A percentile compares a stretch with the other conserved stretches of the same genome.
Evolutionary conservation across 208 protist species (phyloP).

Genomic region (Crithidia fasciculata): DNA sequence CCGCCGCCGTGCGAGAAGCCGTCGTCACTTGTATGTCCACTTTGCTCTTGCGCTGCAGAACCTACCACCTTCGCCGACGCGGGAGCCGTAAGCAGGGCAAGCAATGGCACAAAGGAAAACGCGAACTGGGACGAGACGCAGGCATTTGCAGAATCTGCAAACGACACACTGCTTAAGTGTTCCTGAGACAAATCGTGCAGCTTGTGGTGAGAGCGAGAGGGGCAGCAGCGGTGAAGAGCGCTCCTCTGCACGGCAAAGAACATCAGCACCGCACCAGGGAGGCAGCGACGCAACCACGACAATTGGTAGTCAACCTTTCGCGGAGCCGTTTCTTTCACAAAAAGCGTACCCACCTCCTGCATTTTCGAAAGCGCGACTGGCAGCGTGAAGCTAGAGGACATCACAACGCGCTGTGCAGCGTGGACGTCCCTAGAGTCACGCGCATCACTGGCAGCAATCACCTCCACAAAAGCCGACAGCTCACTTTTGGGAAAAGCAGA

Average conservation of each 20-base stretch:
- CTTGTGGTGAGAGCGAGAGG: not conserved
- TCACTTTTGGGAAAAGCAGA: not conserved
- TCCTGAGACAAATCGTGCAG: not conserved
- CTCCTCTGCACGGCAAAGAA: not conserved
- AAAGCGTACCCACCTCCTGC: not conserved
- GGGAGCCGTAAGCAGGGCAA: not conserved
- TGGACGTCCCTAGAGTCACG: not conserved
- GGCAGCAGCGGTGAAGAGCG: not conserved
- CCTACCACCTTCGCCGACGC: not conserved
- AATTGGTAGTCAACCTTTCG: not conserved
- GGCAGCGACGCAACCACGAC: not conserved
- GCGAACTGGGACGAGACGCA: not conserved
- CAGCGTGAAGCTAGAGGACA: not conserved
- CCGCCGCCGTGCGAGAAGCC: not conserved
- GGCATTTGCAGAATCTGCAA: too few relatives aligned
- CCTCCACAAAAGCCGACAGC: not conserved
- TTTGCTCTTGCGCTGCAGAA: not conserved
- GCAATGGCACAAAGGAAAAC: not conserved
- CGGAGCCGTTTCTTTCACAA: not conserved
- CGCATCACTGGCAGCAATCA: not conserved
- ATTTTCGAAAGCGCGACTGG: not conserved
- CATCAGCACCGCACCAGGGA: constrained; percentile 8
- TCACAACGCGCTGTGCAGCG: not conserved
- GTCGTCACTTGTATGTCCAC: not conserved
- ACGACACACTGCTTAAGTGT: too few relatives aligned